Conservation (phyloP, 495 filamentous ascomycete species). For the Penicillium fimorum region DNA sequence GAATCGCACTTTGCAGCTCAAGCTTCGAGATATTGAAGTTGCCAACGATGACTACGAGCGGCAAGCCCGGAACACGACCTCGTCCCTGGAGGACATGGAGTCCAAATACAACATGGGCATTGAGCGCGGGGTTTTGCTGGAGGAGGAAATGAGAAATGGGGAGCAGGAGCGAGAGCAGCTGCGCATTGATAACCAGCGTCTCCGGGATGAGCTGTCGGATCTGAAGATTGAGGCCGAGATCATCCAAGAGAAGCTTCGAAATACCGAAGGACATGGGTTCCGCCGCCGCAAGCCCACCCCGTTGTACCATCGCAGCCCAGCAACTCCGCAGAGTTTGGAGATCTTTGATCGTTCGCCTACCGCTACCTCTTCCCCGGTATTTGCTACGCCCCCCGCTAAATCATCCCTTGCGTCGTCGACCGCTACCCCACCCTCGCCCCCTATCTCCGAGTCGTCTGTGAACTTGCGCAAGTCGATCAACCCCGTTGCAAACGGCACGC, state of each 20-base stretch:
- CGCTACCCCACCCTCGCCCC: constrained; percentile 68
- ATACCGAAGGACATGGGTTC: constrained; percentile 55
- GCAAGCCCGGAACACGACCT: constrained; percentile 88
- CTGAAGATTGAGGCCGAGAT: constrained; percentile 94
- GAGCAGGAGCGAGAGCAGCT: constrained; percentile 87
- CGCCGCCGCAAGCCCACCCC: constrained; percentile 53
- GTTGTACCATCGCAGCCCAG: constrained; percentile 44
- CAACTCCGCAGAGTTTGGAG: constrained; percentile 53
- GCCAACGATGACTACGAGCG: constrained; percentile 98
- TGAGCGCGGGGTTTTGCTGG: constrained; percentile 86
- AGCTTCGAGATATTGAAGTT: constrained; percentile 91
- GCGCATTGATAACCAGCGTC: constrained; percentile 82
- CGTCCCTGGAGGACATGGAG: constrained; percentile 93
- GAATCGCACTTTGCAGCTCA: constrained; percentile 76
- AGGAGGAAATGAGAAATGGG: constrained; percentile 86
- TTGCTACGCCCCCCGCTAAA: constrained; percentile 69
- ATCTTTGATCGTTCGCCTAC: constrained; percentile 57
- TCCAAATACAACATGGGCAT: constrained; percentile 95
- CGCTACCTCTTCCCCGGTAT: constrained; percentile 69
- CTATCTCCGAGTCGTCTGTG: constrained; percentile 52
- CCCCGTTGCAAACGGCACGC: constrained; percentile 28
- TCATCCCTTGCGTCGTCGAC: constrained; percentile 71
- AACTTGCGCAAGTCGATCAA: constrained; percentile 45
- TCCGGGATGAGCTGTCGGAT: constrained; percentile 88
- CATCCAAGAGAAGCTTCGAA: constrained; percentile 82